Conservation (phyloP, 2,329 filamentous ascomycete species). For the Epichloe amarillans region DNA sequence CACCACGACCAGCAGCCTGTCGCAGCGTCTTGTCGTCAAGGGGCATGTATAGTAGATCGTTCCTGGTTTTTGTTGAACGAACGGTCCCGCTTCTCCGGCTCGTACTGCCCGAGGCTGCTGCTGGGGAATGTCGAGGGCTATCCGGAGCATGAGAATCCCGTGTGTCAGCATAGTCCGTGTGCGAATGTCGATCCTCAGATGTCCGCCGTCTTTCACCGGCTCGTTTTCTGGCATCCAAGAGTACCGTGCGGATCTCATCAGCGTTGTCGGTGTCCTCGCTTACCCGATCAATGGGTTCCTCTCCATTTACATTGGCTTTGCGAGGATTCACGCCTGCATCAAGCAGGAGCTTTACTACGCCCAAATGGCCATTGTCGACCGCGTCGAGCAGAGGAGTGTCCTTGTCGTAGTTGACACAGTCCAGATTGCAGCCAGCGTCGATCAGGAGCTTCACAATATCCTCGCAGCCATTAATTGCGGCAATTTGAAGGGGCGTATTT, state of each 20-base stretch:
- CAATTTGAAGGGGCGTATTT: slow-evolving; percentile 94
- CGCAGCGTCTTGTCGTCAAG: slow-evolving; percentile 49
- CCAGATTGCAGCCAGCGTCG: slow-evolving; percentile 69
- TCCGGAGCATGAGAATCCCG: slow-evolving; percentile 42
- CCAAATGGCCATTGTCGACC: slow-evolving; percentile 86
- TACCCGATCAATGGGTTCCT: slow-evolving; percentile 80
- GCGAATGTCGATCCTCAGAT: slow-evolving; percentile 42
- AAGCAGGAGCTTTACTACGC: slow-evolving; percentile 73
- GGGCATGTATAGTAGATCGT: slow-evolving; percentile 49
- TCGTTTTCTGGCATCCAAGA: slow-evolving; percentile 47
- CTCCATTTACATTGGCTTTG: slow-evolving; percentile 80
- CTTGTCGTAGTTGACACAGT: slow-evolving; percentile 66
- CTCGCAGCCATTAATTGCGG: slow-evolving; percentile 72
- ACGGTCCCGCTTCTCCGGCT: slow-evolving; percentile 41
- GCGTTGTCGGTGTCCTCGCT: slow-evolving; percentile 61
- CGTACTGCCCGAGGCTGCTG: slow-evolving; percentile 23
- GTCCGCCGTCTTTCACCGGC: slow-evolving; percentile 39
- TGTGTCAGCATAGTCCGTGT: slow-evolving; percentile 31
- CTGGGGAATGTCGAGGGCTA: slow-evolving; percentile 45
- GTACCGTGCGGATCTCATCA: slow-evolving; percentile 60
- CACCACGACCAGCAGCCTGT: slow-evolving; percentile 45
- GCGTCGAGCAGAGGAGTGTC: slow-evolving; percentile 94
- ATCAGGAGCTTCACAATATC: slow-evolving; percentile 82
- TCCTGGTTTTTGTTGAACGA: slow-evolving; percentile 50
- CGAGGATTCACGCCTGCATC: slow-evolving; percentile 83